A percentile compares a stretch with the other conserved stretches of the same genome.
These are phyloP conservation scores for Schizonepeta tenuifolia DNA, from an alignment of 257 asterid genomes.

Conservation along the genomic window DNA sequence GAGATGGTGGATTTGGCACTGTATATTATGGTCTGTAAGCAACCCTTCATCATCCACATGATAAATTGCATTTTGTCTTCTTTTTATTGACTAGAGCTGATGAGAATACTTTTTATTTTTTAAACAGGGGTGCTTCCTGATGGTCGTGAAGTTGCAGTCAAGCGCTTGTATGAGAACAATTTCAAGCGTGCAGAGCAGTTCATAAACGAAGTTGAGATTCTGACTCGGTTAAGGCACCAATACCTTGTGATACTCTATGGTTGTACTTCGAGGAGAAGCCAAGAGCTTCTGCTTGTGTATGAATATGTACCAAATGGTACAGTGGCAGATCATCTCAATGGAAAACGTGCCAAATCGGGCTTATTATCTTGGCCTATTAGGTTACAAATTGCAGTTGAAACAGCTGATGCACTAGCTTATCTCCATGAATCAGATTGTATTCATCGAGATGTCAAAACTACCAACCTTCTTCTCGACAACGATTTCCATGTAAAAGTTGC, in stretches of 20 bases:
- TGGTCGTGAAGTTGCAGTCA: slow-evolving; percentile 81
- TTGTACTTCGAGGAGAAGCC: slow-evolving; percentile 73
- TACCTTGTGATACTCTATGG: slow-evolving; percentile 73
- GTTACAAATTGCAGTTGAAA: slow-evolving; percentile 69
- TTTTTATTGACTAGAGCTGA: neutral
- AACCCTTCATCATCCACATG: neutral
- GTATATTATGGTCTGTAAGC: slow-evolving; percentile 61
- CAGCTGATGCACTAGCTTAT: slow-evolving; percentile 72
- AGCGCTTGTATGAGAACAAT: slow-evolving; percentile 72
- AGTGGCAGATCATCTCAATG: slow-evolving; percentile 84
- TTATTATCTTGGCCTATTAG: slow-evolving; percentile 66
- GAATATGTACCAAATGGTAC: slow-evolving; percentile 80
- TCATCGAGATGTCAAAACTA: slow-evolving; percentile 86
- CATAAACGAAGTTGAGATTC: slow-evolving; percentile 75
- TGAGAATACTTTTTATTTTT: neutral
- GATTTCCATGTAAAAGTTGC: slow-evolving; percentile 80
- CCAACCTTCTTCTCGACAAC: slow-evolving; percentile 69
- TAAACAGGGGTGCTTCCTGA: slow-evolving; percentile 65
- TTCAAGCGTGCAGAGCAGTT: slow-evolving; percentile 79
- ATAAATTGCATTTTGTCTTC: too few relatives aligned
- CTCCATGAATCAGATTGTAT: slow-evolving; percentile 73
- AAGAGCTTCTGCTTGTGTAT: slow-evolving; percentile 71
- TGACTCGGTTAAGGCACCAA: slow-evolving; percentile 55
- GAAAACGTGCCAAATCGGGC: slow-evolving; percentile 52
- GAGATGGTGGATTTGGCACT: slow-evolving; percentile 90